Base-by-base conservation (phyloP, 129 eudicot genomes). In the Smallanthus sonchifolius region DNA sequence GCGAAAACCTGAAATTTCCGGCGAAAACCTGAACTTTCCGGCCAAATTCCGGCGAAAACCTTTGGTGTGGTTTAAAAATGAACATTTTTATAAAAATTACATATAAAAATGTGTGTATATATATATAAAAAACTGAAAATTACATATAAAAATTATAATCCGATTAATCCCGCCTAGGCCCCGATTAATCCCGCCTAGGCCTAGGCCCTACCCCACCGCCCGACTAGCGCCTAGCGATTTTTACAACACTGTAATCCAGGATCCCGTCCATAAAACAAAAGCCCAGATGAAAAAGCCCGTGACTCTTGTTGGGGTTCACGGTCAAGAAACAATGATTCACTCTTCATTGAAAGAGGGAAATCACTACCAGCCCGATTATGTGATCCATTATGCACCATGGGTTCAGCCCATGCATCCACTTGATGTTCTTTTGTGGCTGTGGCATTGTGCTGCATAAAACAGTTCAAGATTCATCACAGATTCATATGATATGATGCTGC, bases 11-110 rank as follows among this genome's bases (percentile, higher is more conserved):
- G n/a, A n/a, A n/a, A n/a, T n/a, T n/a, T n/a, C n/a, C n/a, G n/a
- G n/a, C n/a, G n/a, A n/a, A n/a, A n/a, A n/a, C n/a, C n/a, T n/a
- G n/a, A n/a, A n/a, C 5, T 9, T 32, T 15, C 35, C 11, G 30
- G 10, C 19, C 38, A 44, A 55, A 19, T 4, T 24, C 13, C 38
- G 51, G 3, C 45, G 0, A 42, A 3, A 52, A 49, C 35, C 96
- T 96, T 88, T 92, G 59, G 97, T 91, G 14, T 84, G 84, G 65
- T 86, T 34, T n/a, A n/a, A n/a, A n/a, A n/a, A n/a, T n/a, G n/a
- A n/a, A n/a, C n/a, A n/a, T n/a, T n/a, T n/a, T n/a, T n/a, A n/a
- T n/a, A n/a, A n/a, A n/a, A n/a, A n/a, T n/a, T n/a, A n/a, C n/a
- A n/a, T n/a, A n/a, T n/a, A n/a, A n/a, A n/a, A n/a, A n/a, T n/a